Conservation (phyloP, 2,329 filamentous ascomycete species). For the Fusarium subtropicale region DNA sequence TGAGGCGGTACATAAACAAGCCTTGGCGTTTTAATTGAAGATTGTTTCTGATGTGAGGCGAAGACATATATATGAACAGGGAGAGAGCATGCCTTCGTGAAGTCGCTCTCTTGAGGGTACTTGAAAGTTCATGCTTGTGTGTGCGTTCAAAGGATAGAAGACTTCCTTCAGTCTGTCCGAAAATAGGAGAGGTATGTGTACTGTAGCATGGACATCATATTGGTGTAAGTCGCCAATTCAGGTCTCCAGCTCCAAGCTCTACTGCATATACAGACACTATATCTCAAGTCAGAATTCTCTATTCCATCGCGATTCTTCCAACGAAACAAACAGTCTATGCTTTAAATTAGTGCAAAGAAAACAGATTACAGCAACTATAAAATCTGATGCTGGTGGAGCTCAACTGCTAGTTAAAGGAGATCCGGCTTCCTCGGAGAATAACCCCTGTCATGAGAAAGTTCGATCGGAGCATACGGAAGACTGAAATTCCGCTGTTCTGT, state of each 20-base stretch:
- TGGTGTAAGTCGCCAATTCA: background rate
- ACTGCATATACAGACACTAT: background rate
- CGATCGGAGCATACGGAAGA: constrained; percentile 33
- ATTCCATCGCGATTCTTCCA: background rate
- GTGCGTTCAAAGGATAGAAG: background rate
- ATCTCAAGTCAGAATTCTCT: background rate
- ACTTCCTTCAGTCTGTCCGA: background rate
- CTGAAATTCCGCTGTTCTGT: constrained; percentile 23
- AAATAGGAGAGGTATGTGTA: background rate
- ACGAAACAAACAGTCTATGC: background rate
- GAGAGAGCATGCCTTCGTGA: background rate
- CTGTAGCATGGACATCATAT: background rate
- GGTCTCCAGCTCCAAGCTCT: background rate
- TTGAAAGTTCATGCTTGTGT: background rate
- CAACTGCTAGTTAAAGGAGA: constrained; percentile 19
- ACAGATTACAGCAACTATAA: background rate
- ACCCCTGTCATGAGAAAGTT: constrained; percentile 21
- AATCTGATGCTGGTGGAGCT: constrained; percentile 13
- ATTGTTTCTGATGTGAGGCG: background rate
- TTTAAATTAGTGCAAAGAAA: background rate
- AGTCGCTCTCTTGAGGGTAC: background rate
- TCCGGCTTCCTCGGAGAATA: constrained; percentile 39
- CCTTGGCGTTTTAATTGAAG: constrained; percentile 7
- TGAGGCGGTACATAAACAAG: constrained; percentile 25
- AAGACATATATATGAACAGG: background rate